These are phyloP conservation scores for Auriculariales sp. DNA, from an alignment of 768 basidiomycete genomes.

Conservation along the genomic window DNA sequence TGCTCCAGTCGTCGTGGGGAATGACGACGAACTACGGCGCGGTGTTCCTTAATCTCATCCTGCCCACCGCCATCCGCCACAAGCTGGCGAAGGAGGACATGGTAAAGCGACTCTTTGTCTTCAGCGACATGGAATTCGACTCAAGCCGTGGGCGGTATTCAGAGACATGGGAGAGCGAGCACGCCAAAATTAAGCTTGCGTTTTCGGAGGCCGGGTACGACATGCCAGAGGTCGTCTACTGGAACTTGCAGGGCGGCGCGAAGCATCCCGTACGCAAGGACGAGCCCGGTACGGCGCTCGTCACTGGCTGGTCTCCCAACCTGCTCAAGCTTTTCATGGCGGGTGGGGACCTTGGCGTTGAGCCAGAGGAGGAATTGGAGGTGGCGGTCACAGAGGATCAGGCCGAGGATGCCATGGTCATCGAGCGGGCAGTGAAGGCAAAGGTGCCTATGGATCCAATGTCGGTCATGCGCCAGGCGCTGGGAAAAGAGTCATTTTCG, in stretches of 20 bases:
- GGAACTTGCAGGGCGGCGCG: constrained; percentile 32
- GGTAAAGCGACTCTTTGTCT: constrained; percentile 63
- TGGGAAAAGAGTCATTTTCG: too few species aligned
- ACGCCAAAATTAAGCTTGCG: constrained; percentile 38
- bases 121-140: constrained; percentile 73
- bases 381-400: too few species aligned
- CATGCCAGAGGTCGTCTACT: constrained; percentile 62
- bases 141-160: constrained; percentile 4
- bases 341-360: constrained; percentile 20
- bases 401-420: too few species aligned
- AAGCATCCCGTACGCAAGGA: constrained; percentile 39
- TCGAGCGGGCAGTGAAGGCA: too few species aligned
- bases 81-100: constrained; percentile 49
- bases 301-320: constrained; percentile 58
- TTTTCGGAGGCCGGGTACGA: constrained; percentile 52
- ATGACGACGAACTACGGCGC: constrained; percentile 50
- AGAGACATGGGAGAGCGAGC: constrained; percentile 42
- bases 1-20: constrained; percentile 38
- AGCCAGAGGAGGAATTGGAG: too few species aligned
- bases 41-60: constrained; percentile 45
- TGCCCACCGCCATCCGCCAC: constrained; percentile 42
- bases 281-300: constrained; percentile 45
- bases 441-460: too few species aligned
- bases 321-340: constrained; percentile 65
- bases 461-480: too few species aligned